A percentile compares a stretch with the other conserved stretches of the same genome.
phyloP scores from a whole-genome alignment of 495 filamentous ascomycete genomes.

The Neurospora tetraspora region DNA sequence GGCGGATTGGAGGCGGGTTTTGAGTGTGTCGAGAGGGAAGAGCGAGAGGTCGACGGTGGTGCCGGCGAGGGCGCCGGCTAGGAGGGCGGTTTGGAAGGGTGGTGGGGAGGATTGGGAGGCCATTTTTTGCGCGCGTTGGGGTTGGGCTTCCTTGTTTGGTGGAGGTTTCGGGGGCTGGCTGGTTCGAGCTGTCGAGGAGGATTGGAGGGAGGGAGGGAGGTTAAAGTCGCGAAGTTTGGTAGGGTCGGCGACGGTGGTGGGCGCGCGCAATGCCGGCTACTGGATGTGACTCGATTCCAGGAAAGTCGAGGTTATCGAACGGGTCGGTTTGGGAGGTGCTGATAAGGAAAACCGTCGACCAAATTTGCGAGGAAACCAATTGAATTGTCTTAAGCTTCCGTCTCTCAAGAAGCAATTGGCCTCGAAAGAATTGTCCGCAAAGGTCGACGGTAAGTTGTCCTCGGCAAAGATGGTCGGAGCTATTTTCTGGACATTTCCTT shows the following conservation, averaged over 20 bases:
- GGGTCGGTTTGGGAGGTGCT: not conserved
- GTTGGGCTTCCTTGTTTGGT: not conserved
- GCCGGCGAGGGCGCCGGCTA: conserved; percentile 74
- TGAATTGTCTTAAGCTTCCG: not conserved
- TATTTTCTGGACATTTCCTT: not conserved
- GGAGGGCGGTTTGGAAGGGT: conserved; percentile 40
- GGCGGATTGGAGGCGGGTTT: conserved; percentile 85
- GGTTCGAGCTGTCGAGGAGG: not conserved
- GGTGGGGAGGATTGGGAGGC: conserved; percentile 21
- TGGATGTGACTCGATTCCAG: not conserved
- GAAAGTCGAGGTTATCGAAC: not conserved
- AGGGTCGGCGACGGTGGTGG: not conserved
- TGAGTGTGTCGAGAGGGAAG: conserved; percentile 85
- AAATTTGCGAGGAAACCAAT: not conserved
- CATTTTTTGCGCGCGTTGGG: not conserved
- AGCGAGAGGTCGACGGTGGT: conserved; percentile 86
- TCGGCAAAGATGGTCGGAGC: not conserved
- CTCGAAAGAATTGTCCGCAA: not conserved
- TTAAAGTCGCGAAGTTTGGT: not conserved
- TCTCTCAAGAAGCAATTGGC: not conserved
- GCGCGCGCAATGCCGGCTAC: no score
- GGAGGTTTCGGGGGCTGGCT: not conserved
- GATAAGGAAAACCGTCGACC: not conserved
- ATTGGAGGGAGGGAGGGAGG: not conserved
- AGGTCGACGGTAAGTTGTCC: not conserved